These are phyloP conservation scores for Berkeleyomyces rouxiae DNA, from an alignment of 2,329 filamentous ascomycete genomes.

Conservation along the genomic window DNA sequence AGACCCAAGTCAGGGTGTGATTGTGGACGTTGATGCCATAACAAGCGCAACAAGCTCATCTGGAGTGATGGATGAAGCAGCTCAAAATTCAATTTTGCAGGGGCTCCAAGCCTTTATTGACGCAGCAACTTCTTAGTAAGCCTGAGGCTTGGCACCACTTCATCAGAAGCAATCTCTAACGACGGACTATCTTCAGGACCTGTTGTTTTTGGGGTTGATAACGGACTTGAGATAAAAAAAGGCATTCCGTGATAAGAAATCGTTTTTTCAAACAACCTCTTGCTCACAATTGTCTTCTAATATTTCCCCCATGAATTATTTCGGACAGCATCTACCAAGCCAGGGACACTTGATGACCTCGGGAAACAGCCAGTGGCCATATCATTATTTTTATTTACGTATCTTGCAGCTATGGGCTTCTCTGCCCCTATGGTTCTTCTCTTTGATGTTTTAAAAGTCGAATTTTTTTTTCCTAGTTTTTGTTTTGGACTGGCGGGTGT, in stretches of 20 bases:
- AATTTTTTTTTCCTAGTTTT: neutral
- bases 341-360: too few relatives aligned
- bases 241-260: neutral
- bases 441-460: neutral
- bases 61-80: neutral
- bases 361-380: neutral
- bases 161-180: neutral
- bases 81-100: constrained; percentile 6
- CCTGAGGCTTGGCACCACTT: neutral
- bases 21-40: neutral
- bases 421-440: neutral
- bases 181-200: neutral
- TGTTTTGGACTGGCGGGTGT: neutral
- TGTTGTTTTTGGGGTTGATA: neutral
- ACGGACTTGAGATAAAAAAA: neutral
- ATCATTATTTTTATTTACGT: neutral
- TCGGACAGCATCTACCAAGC: too few relatives aligned
- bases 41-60: neutral
- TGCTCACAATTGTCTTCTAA: too few relatives aligned
- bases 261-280: neutral
- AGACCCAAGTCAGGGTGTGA: neutral
- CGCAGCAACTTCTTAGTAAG: constrained; percentile 7
- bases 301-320: too few relatives aligned
- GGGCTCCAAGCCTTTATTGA: constrained; percentile 13
- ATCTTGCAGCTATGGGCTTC: neutral